Evolutionary conservation across 192 early-diverging fungal genomes (phyloP), one percentile per base, ranked within the genome.

Genomic region (Coemansia sp.): DNA sequence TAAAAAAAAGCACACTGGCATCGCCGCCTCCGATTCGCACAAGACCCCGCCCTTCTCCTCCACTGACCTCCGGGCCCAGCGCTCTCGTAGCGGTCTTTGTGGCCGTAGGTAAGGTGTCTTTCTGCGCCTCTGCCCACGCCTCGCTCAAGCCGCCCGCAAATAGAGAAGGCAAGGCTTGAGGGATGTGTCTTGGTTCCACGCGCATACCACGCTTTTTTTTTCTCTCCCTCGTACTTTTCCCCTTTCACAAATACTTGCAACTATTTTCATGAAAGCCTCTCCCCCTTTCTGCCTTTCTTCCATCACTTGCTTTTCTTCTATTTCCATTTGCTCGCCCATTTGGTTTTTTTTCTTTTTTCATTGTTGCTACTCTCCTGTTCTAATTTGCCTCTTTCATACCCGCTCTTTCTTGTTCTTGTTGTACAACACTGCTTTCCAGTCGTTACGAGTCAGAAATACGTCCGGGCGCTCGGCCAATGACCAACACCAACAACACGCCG

Each of bases 111-210:
- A 10, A 4, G 2, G 2, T 43, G 42, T 43, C 42, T 43, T 43
- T 43, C 42, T 8, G 12, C 5, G 35, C n/a, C n/a, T n/a, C 35
- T 37, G 35, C 5, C 35, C 35, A 12, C 35, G 35, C 35, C 35
- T 37, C 35, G 35, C 35, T 37, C 18, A 43, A 48, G 18, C 46
- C 46, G 21, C 21, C 46, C 46, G 5, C 46, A 48, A 48, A 23
- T 23, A 23, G 3, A 48, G 46, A 7, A 23, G 23, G 21, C 42
- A 43, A 43, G 42, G 42, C 42, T 43, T 43, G 42, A 43, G 4
- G 18, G 42, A 13, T 43, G 34, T 71, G 66, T 77, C 34, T 61
- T 59, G 67, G 63, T 69, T 66, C 67, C 73, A 69, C 63, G 73
- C 67, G 67, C 67, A 46, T 72, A 73, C 71, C 60, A 46, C 55